A percentile compares a stretch with the other conserved stretches of the same genome.
These are phyloP conservation scores for Pythium phragmiticola DNA, from an alignment of 352 stramenopile species.

Conservation along the genomic window DNA sequence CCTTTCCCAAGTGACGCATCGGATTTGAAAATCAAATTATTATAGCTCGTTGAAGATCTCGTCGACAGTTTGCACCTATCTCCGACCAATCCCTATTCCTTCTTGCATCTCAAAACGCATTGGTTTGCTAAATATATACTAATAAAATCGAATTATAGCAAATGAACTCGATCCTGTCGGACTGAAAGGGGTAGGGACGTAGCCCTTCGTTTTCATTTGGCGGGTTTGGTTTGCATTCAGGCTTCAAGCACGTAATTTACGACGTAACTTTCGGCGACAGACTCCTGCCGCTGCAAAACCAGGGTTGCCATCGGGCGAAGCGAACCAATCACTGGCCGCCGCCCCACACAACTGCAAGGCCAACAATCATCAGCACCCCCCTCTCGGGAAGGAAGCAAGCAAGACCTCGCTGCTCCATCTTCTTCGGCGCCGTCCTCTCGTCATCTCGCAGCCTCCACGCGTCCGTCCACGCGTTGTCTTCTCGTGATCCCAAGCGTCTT, in stretches of 20 bases:
- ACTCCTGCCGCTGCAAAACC: neutral
- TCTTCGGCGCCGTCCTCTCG: slow-evolving; percentile 1
- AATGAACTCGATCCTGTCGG: neutral
- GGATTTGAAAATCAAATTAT: slow-evolving; percentile 3
- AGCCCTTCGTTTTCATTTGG: slow-evolving; percentile 5
- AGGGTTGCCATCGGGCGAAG: slow-evolving; percentile 13
- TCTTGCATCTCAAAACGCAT: no score
- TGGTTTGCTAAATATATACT: neutral
- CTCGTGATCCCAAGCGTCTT: no score
- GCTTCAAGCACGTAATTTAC: slow-evolving; percentile 35
- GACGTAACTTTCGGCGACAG: slow-evolving; percentile 26
- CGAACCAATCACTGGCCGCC: slow-evolving; percentile 23
- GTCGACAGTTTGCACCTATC: slow-evolving; percentile 10
- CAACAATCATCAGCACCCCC: slow-evolving; percentile 1
- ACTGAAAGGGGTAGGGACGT: slow-evolving; percentile 1
- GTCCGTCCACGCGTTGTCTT: no score
- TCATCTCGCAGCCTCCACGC: neutral
- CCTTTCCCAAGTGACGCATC: slow-evolving; percentile 21
- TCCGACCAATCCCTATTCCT: neutral
- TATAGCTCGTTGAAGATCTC: neutral
- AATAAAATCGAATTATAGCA: neutral
- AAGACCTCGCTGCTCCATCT: neutral
- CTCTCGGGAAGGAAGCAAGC: neutral
- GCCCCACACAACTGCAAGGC: slow-evolving; percentile 26
- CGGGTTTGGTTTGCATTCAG: slow-evolving; percentile 35